Evolutionary conservation across 768 basidiomycete species (phyloP).

Genomic region (Suillus subalutaceus): DNA sequence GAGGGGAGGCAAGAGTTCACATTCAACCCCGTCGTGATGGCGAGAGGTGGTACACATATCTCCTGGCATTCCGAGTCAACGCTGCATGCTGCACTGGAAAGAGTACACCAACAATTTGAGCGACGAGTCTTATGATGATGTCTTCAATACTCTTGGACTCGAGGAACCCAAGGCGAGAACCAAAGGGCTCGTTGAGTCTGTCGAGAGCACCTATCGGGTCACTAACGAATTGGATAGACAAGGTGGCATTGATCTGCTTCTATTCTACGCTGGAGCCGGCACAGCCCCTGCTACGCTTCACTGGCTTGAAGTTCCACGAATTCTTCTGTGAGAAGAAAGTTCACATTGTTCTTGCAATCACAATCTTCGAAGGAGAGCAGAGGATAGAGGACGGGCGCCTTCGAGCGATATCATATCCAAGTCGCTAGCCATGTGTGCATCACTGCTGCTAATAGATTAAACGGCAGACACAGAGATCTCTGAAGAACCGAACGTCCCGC

Average conservation of each 20-base stretch:
- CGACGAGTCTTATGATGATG: slow-evolving; percentile 16
- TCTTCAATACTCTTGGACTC: slow-evolving; percentile 37
- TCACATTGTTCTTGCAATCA: slow-evolving; percentile 33
- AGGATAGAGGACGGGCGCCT: slow-evolving; percentile 24
- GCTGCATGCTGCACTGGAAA: background rate
- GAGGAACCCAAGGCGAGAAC: slow-evolving; percentile 19
- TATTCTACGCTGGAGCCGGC: slow-evolving; percentile 34
- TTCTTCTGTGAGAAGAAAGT: slow-evolving; percentile 34
- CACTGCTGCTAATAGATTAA: slow-evolving; percentile 26
- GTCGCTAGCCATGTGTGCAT: slow-evolving; percentile 20
- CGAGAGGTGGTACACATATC: too few species aligned
- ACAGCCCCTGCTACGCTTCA: slow-evolving; percentile 28
- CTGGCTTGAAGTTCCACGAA: slow-evolving; percentile 38
- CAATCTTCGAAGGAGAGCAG: slow-evolving; percentile 29
- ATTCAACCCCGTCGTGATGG: too few species aligned
- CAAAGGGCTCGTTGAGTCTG: slow-evolving; percentile 17
- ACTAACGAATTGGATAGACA: slow-evolving; percentile 29
- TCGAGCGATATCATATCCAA: slow-evolving; percentile 26
- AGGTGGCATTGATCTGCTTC: slow-evolving; percentile 41
- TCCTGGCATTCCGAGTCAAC: too few species aligned
- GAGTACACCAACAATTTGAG: slow-evolving; percentile 28
- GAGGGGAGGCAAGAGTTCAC: too few species aligned
- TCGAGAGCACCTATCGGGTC: slow-evolving; percentile 31
- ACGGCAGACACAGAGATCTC: slow-evolving; percentile 20
- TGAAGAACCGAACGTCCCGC: slow-evolving; percentile 22